Evolutionary conservation across 371 early-diverging fungal genomes (phyloP), one percentile per base, ranked within the genome.

Genomic region (Mucor velutinosus): DNA sequence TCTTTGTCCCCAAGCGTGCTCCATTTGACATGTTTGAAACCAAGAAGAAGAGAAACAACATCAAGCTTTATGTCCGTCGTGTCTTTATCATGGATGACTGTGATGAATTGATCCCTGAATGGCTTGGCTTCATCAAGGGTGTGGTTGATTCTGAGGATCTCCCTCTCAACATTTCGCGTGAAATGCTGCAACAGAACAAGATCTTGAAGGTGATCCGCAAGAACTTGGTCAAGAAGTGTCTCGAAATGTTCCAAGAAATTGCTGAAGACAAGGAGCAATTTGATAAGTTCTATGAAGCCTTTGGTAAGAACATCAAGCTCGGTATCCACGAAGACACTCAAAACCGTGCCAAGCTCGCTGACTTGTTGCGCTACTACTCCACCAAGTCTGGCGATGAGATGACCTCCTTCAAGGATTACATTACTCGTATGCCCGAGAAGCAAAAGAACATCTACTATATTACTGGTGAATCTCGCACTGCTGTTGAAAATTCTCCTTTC

Each of bases 401-500:
- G 68, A 80, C 81, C 60, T 87, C 89, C 17, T 81, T 96, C 58
- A 91, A 92, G 69, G 93, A 90, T 65, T 96, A 96, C 76, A 82
- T 92, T 27, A 85, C 84, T 21, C 87, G 92, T 69, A 94, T 94
- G 93, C 86, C 86, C 76, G 87, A 92, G 76, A 89, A 87, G 71
- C 95, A 86, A 67, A 80, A 94, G 89, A 89, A 89, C 83, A 95
- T 95, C 80, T 96, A 96, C 92, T 97, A 97, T 90, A 94, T 99
- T 86, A 99, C 99, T 66, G 99, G 99, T 71, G 95, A 97, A 83
- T 92, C 92, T 80, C 92, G 93, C 74, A 87, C 92, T 71, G 94
- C 95, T 39, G 95, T 99, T 60, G 97, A 97, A 83, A 94, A 94
- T 83, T 93, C 96, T 71, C 99, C 99, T 53, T 99, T 97, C 94